phyloP scores from a whole-genome alignment of 306 rosid species.

The Begonia masoniana region DNA sequence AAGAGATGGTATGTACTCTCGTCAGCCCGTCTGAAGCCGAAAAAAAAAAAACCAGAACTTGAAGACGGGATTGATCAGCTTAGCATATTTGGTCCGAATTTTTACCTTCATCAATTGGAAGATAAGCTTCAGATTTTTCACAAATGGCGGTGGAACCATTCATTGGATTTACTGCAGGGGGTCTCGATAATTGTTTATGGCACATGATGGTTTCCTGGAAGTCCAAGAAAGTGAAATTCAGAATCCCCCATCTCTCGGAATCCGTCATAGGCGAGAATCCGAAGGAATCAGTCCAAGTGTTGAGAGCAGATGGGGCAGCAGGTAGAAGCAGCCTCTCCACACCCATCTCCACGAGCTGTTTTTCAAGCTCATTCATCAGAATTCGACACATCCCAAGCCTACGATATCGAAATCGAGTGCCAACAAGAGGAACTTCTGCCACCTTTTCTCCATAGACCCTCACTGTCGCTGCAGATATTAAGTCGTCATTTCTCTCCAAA shows the following conservation, averaged over 20 bases:
- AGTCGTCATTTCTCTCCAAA: constrained; percentile 30
- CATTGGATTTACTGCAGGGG: no score
- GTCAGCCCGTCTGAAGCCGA: no score
- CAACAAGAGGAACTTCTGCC: constrained; percentile 62
- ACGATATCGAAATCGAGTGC: constrained; percentile 28
- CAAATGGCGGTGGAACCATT: no score
- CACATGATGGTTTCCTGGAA: constrained; percentile 40
- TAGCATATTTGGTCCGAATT: no score
- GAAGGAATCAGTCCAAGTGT: constrained; percentile 43
- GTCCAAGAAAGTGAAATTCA: constrained; percentile 18
- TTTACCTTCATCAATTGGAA: no score
- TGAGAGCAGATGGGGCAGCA: constrained; percentile 18
- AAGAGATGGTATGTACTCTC: no score
- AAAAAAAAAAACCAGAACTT: no score
- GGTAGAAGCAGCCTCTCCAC: constrained; percentile 46
- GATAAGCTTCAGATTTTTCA: no score
- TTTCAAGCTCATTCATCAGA: constrained; percentile 48
- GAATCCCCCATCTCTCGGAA: constrained; percentile 12
- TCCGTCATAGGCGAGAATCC: constrained; percentile 31
- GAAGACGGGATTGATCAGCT: no score
- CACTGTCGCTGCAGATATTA: constrained; percentile 28
- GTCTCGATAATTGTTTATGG: constrained; percentile 20
- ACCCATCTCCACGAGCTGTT: constrained; percentile 23
- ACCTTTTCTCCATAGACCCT: constrained; percentile 34
- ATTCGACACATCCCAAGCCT: constrained; percentile 38